Evolutionary conservation across 768 basidiomycete genomes (phyloP).

Genomic region (Suillus bovinus): DNA sequence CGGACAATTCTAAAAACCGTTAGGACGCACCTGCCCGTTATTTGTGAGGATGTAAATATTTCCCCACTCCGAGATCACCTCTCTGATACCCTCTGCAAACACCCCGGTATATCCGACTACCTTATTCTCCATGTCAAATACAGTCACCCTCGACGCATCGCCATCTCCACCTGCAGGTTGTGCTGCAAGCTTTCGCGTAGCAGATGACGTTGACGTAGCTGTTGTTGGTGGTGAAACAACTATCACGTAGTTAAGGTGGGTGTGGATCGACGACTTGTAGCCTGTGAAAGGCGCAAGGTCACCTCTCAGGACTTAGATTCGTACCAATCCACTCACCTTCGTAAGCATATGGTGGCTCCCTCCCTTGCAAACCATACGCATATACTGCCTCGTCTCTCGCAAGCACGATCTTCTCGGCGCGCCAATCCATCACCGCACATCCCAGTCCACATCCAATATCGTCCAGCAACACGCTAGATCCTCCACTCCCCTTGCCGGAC

Average conservation of each 20-base stretch:
- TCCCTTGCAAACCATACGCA: slow-evolving; percentile 75
- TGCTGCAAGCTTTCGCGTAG: slow-evolving; percentile 41
- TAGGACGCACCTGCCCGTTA: slow-evolving; percentile 65
- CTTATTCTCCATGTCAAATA: slow-evolving; percentile 93
- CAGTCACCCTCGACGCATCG: slow-evolving; percentile 76
- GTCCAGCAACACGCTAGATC: slow-evolving; percentile 69
- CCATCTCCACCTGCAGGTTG: slow-evolving; percentile 33
- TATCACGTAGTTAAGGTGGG: slow-evolving; percentile 79
- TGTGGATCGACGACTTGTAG: slow-evolving; percentile 70
- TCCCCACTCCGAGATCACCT: slow-evolving; percentile 81
- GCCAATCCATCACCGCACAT: slow-evolving; percentile 81
- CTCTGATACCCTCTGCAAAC: slow-evolving; percentile 80
- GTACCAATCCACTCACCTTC: slow-evolving; percentile 59
- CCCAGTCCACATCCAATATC: slow-evolving; percentile 85
- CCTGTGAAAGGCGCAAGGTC: slow-evolving; percentile 13
- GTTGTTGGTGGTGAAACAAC: slow-evolving; percentile 86
- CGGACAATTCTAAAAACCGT: not conserved
- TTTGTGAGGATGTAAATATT: slow-evolving; percentile 77
- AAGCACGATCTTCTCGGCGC: slow-evolving; percentile 72
- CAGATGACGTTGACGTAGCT: slow-evolving; percentile 54
- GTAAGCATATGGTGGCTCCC: slow-evolving; percentile 85
- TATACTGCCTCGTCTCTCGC: slow-evolving; percentile 93
- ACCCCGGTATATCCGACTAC: slow-evolving; percentile 81
- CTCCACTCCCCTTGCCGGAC: slow-evolving; percentile 68
- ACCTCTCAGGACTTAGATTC: slow-evolving; percentile 6